Evolutionary conservation across 768 basidiomycete species (phyloP).

Genomic region (Trametes meyenii): DNA sequence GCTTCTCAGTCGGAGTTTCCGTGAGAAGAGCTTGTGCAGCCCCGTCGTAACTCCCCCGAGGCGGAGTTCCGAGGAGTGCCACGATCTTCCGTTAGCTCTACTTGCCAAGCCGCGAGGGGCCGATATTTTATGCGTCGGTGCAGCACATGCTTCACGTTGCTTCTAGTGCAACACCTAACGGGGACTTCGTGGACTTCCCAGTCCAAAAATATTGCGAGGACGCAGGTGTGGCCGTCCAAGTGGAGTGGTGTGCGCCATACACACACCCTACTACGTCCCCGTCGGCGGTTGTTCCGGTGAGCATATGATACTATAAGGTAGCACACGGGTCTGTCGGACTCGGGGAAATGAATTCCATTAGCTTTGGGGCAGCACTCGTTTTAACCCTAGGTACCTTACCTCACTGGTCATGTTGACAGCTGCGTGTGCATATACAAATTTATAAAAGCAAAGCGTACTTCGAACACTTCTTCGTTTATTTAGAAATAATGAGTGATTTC

Average conservation of each 20-base stretch:
- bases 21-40: not conserved
- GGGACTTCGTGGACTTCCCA: not conserved
- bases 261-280: no score
- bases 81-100: not conserved
- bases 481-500: no score
- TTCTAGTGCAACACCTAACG: not conserved
- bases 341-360: no score
- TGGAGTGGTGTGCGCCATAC: not conserved
- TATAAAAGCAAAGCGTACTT: no score
- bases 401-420: no score
- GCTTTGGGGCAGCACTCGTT: no score
- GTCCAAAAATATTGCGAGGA: not conserved
- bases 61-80: constrained; percentile 9
- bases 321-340: no score
- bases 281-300: no score
- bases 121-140: not conserved
- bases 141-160: not conserved
- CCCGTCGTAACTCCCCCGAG: constrained; percentile 1
- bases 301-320: no score
- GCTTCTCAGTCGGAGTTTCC: not conserved
- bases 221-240: not conserved
- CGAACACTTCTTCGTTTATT: no score
- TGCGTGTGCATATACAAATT: no score
- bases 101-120: not conserved
- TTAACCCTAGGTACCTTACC: no score